Percentiles rank a stretch among this genome's conserved stretches.
Evolutionary conservation across 257 asterid genomes (phyloP).

Genomic region (Anisodus tanguticus): DNA sequence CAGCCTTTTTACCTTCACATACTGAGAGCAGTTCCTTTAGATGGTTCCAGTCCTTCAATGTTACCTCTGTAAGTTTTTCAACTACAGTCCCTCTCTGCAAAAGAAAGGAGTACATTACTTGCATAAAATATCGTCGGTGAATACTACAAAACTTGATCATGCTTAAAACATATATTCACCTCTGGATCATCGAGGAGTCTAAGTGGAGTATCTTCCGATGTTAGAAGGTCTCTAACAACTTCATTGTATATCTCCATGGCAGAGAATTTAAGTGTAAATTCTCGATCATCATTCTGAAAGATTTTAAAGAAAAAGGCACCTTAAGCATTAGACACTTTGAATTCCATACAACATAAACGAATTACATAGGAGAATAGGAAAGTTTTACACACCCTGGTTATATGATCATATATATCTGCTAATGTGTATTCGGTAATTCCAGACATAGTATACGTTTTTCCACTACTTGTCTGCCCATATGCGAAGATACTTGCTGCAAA

Average conservation of each 20-base stretch:
- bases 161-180: slow-evolving; percentile 41
- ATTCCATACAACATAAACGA: neutral
- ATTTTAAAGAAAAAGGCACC: neutral
- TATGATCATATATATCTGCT: slow-evolving; percentile 57
- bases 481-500: slow-evolving; percentile 75
- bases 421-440: slow-evolving; percentile 57
- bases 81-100: slow-evolving; percentile 83
- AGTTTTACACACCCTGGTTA: slow-evolving; percentile 41
- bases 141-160: neutral
- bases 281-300: slow-evolving; percentile 48
- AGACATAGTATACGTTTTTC: slow-evolving; percentile 68
- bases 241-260: slow-evolving; percentile 98
- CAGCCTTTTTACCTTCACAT: slow-evolving; percentile 66
- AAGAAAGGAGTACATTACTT: slow-evolving; percentile 14
- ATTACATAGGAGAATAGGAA: slow-evolving; percentile 11
- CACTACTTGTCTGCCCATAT: slow-evolving; percentile 78
- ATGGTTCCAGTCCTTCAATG: slow-evolving; percentile 60
- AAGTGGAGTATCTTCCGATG: slow-evolving; percentile 60
- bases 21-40: slow-evolving; percentile 65
- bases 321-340: neutral
- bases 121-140: neutral
- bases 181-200: slow-evolving; percentile 96
- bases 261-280: slow-evolving; percentile 70
- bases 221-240: slow-evolving; percentile 82
- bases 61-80: slow-evolving; percentile 79